Evolutionary conservation across 306 rosid species (phyloP).

Genomic region (Citrullus colocynthis): DNA sequence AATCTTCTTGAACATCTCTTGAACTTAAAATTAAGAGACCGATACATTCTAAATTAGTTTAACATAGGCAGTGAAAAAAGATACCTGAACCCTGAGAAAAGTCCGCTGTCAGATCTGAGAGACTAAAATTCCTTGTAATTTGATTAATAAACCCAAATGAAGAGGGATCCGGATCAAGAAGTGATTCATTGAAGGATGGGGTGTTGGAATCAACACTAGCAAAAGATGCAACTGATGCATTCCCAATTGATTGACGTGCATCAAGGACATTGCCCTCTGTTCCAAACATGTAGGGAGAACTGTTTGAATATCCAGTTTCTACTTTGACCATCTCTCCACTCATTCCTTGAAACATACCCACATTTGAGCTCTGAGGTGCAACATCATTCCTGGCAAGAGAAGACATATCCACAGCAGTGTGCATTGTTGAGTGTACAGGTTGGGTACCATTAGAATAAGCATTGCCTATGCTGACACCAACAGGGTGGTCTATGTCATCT

Average conservation of each 20-base stretch:
- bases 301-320: constrained; percentile 60
- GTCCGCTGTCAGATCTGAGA: constrained; percentile 69
- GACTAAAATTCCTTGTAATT: constrained; percentile 74
- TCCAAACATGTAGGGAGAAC: constrained; percentile 49
- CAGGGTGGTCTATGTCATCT: constrained; percentile 49
- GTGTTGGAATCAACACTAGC: constrained; percentile 41
- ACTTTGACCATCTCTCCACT: constrained; percentile 67
- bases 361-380: constrained; percentile 46
- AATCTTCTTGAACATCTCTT: neutral
- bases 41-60: neutral
- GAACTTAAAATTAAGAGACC: neutral
- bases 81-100: constrained; percentile 78
- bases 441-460: constrained; percentile 59
- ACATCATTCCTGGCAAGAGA: constrained; percentile 40
- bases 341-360: constrained; percentile 57
- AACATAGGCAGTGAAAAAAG: neutral
- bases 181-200: constrained; percentile 39
- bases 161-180: constrained; percentile 42
- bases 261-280: constrained; percentile 48
- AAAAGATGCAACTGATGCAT: constrained; percentile 49
- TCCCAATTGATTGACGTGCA: constrained; percentile 45
- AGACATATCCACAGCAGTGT: constrained; percentile 39
- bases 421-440: constrained; percentile 48
- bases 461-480: constrained; percentile 42
- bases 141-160: constrained; percentile 62